phyloP scores from a whole-genome alignment of 768 basidiomycete genomes.

The Symmetrospora coprosmae region DNA sequence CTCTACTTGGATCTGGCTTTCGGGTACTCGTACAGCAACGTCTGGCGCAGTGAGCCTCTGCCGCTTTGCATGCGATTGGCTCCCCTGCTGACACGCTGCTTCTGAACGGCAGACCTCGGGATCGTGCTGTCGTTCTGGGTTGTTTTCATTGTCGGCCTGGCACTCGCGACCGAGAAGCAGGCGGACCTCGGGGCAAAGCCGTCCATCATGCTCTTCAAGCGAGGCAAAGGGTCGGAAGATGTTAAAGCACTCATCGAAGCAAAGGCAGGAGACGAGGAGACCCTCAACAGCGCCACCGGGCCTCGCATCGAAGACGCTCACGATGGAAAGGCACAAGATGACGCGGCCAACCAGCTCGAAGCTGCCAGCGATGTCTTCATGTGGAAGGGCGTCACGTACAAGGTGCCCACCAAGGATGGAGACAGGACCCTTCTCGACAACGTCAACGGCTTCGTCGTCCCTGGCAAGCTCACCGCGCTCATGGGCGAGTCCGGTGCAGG shows the following conservation, averaged over 20 bases:
- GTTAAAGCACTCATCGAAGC: constrained; percentile 29
- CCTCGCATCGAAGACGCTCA: not conserved
- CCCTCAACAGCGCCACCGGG: not conserved
- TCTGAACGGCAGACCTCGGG: too few species aligned
- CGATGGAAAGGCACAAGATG: constrained; percentile 1
- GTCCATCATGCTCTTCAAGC: constrained; percentile 30
- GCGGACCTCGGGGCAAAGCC: constrained; percentile 25
- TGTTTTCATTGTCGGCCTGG: constrained; percentile 34
- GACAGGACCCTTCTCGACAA: constrained; percentile 27
- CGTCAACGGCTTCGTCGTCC: constrained; percentile 40
- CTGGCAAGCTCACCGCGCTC: constrained; percentile 40
- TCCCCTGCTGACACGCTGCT: too few species aligned
- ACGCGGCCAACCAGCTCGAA: not conserved
- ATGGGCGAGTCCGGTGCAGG: constrained; percentile 44
- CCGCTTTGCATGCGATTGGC: too few species aligned
- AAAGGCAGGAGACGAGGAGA: not conserved
- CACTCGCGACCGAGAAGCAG: constrained; percentile 34
- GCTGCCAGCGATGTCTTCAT: constrained; percentile 32
- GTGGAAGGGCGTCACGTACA: constrained; percentile 35
- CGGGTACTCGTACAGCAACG: constrained; percentile 14
- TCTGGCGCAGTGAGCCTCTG: constrained; percentile 21
- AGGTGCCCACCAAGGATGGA: constrained; percentile 26
- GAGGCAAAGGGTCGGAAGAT: constrained; percentile 33
- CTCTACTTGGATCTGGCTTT: constrained; percentile 21
- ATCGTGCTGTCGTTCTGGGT: constrained; percentile 34